Percentiles rank a stretch among this genome's conserved stretches.
phyloP scores from a whole-genome alignment of 106 monocot genomes.

The Dendrobium huoshanense region DNA sequence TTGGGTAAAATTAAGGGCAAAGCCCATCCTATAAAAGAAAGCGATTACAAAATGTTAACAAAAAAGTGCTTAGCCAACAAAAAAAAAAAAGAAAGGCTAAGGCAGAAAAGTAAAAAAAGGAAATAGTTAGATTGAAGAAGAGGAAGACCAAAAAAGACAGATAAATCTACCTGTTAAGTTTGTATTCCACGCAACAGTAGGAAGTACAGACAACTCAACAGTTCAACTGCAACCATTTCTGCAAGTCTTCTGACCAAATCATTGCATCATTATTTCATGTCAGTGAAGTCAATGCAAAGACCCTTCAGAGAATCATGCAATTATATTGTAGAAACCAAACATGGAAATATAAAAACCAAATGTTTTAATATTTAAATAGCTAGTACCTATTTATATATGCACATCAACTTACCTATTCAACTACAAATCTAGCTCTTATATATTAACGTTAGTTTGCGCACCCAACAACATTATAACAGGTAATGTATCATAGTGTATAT shows the following conservation, averaged over 20 bases:
- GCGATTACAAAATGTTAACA: no score
- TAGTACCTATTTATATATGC: not conserved
- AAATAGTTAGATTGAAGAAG: no score
- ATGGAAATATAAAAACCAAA: not conserved
- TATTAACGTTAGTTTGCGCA: not conserved
- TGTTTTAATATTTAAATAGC: not conserved
- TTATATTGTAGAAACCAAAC: not conserved
- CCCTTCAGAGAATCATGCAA: not conserved
- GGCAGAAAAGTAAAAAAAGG: no score
- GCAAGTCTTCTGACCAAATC: constrained; percentile 3
- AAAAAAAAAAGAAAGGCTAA: not conserved
- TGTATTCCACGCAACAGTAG: not conserved
- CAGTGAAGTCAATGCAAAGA: not conserved
- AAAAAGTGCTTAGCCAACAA: not conserved
- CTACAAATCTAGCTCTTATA: not conserved
- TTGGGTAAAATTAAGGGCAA: no score
- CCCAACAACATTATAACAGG: not conserved
- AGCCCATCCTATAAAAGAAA: no score
- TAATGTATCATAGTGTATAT: not conserved
- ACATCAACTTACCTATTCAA: not conserved
- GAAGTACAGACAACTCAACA: not conserved
- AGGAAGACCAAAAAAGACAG: no score
- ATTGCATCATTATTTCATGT: not conserved
- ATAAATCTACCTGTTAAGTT: not conserved
- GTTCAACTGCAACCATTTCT: not conserved